A percentile compares a stretch with the other conserved stretches of the same genome.
Evolutionary conservation across 2,329 filamentous ascomycete species (phyloP).

Genomic region (Alternaria panax): DNA sequence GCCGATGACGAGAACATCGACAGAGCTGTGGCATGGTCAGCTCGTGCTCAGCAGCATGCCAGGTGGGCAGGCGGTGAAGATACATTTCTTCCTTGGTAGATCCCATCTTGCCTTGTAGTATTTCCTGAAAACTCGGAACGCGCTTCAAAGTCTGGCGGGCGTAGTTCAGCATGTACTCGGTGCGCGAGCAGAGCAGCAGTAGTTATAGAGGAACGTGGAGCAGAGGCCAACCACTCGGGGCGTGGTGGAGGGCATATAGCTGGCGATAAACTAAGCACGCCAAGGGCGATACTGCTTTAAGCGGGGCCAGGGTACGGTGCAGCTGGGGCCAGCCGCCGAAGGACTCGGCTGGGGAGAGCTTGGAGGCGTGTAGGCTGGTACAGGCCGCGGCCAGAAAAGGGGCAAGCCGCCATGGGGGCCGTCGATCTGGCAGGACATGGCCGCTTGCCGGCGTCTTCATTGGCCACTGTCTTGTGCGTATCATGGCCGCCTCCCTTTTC

Average conservation of each 20-base stretch:
- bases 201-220: conserved; percentile 19
- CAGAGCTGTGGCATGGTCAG: conserved; percentile 67
- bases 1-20: conserved; percentile 97
- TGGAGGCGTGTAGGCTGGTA: background rate
- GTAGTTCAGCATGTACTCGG: conserved; percentile 49
- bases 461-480: conserved; percentile 15
- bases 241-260: conserved; percentile 37
- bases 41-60: conserved; percentile 11
- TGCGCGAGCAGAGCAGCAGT: conserved; percentile 25
- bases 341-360: background rate
- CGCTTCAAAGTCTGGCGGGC: conserved; percentile 51
- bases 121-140: conserved; percentile 53
- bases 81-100: conserved; percentile 53
- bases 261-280: conserved; percentile 34
- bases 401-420: conserved; percentile 23
- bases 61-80: conserved; percentile 40
- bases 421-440: conserved; percentile 5
- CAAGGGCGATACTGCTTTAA: conserved; percentile 33
- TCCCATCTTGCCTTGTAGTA: conserved; percentile 51
- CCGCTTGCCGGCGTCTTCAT: conserved; percentile 31
- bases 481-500: conserved; percentile 6
- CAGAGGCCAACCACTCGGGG: conserved; percentile 26
- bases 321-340: conserved; percentile 8
- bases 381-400: conserved; percentile 30
- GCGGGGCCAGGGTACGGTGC: conserved; percentile 17